phyloP scores from a whole-genome alignment of 2,329 filamentous ascomycete species.

The Bertia moriformis region DNA sequence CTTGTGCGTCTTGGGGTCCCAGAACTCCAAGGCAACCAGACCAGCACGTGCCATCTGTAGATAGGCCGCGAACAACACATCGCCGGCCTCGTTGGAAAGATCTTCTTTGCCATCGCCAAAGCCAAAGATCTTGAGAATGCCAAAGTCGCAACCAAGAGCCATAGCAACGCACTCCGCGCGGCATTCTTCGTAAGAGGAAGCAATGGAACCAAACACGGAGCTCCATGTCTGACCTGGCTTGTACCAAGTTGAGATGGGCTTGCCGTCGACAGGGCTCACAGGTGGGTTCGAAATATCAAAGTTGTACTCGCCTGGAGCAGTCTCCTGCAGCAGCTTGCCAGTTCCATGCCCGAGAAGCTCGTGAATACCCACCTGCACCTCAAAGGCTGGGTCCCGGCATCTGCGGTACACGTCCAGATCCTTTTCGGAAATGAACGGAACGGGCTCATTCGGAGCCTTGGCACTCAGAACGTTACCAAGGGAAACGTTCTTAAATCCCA shows the following conservation, averaged over 20 bases:
- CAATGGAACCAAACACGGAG: slow-evolving; percentile 75
- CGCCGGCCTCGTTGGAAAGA: slow-evolving; percentile 63
- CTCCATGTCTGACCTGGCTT: slow-evolving; percentile 93
- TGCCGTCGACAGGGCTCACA: slow-evolving; percentile 61
- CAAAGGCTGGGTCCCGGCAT: slow-evolving; percentile 76
- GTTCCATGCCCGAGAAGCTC: slow-evolving; percentile 79
- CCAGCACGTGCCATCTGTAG: slow-evolving; percentile 91
- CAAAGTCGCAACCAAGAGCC: slow-evolving; percentile 64
- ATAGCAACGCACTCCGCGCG: slow-evolving; percentile 89
- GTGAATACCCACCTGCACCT: slow-evolving; percentile 90
- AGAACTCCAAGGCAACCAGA: slow-evolving; percentile 76
- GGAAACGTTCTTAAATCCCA: slow-evolving; percentile 87
- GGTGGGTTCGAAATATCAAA: slow-evolving; percentile 76
- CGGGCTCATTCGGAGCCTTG: slow-evolving; percentile 80
- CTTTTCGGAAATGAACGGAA: slow-evolving; percentile 71
- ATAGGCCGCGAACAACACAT: slow-evolving; percentile 78
- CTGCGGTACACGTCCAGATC: slow-evolving; percentile 69
- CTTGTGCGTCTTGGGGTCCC: slow-evolving; percentile 79
- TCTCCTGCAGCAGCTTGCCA: slow-evolving; percentile 86
- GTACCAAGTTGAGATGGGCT: slow-evolving; percentile 76
- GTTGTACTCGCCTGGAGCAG: slow-evolving; percentile 67
- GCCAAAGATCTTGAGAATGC: slow-evolving; percentile 78
- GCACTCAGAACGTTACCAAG: slow-evolving; percentile 85
- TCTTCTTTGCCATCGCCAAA: slow-evolving; percentile 66
- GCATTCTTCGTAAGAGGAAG: slow-evolving; percentile 86